Conservation (phyloP, 2,329 filamentous ascomycete species). For the Exophiala viscosa region DNA sequence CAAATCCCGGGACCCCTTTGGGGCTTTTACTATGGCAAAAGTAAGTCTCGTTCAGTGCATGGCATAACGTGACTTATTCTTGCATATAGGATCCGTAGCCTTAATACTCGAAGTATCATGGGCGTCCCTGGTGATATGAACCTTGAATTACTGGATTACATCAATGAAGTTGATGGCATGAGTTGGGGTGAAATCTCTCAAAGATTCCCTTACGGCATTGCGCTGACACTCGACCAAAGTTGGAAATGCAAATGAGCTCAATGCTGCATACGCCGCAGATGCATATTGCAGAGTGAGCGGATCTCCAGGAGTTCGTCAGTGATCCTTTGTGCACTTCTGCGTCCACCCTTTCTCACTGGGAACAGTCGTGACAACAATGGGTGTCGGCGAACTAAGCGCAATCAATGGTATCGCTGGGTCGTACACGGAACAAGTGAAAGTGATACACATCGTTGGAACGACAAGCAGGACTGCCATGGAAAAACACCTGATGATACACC, state of each 20-base stretch:
- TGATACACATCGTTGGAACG: conserved; percentile 58
- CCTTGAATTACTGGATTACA: conserved; percentile 8
- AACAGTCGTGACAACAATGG: conserved; percentile 52
- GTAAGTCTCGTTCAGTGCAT: not conserved
- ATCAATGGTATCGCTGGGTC: conserved; percentile 35
- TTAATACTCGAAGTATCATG: conserved; percentile 47
- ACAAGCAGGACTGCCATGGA: conserved; percentile 48
- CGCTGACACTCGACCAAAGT: not conserved
- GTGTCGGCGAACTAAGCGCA: conserved; percentile 50
- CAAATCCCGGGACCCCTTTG: not conserved
- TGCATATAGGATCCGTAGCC: conserved; percentile 42
- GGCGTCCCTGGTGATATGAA: conserved; percentile 47
- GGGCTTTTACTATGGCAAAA: not conserved
- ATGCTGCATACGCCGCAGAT: conserved; percentile 72
- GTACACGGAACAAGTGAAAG: conserved; percentile 56
- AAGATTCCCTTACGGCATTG: not conserved
- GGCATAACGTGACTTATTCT: not conserved
- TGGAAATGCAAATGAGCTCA: conserved; percentile 51
- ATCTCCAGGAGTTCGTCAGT: conserved; percentile 40
- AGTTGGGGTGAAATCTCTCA: not conserved
- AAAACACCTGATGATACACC: conserved; percentile 38
- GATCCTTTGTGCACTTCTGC: not conserved
- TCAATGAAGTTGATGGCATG: conserved; percentile 1
- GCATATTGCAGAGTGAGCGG: conserved; percentile 71
- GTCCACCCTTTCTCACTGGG: not conserved